A percentile compares a stretch with the other conserved stretches of the same genome.
Evolutionary conservation across 164 flowering plant genomes (phyloP).

Genomic region (Cinnamomum micranthum): DNA sequence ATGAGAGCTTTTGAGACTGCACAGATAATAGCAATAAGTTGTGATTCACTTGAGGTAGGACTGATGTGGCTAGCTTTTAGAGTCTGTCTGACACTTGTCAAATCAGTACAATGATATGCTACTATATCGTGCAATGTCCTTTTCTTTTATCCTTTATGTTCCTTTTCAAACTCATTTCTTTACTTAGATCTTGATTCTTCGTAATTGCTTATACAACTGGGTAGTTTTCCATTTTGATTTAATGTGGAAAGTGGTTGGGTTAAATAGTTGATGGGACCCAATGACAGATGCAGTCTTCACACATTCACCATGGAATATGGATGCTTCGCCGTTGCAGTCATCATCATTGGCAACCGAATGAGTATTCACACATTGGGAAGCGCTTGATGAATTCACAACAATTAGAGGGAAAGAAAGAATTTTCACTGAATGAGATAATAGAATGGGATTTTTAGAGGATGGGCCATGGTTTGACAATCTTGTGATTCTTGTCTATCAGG

Average conservation of each 20-base stretch:
- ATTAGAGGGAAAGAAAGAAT: too few species aligned
- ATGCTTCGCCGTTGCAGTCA: too few species aligned
- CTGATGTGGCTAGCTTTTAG: conserved; percentile 1
- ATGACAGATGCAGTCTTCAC: neutral
- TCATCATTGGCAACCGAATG: too few species aligned
- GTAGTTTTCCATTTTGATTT: neutral
- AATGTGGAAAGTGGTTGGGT: too few species aligned
- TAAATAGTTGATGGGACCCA: neutral
- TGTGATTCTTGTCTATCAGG: too few species aligned
- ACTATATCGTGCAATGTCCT: neutral
- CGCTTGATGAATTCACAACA: too few species aligned
- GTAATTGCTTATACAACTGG: neutral
- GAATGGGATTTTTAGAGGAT: too few species aligned
- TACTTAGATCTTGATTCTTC: neutral
- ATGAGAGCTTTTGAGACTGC: conserved; percentile 81
- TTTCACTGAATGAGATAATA: too few species aligned
- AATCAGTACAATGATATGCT: conserved; percentile 4
- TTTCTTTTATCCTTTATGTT: conserved; percentile 1
- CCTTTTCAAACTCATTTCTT: neutral
- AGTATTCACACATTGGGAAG: too few species aligned
- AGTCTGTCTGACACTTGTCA: too few species aligned
- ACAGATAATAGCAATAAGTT: conserved; percentile 59
- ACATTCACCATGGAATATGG: too few species aligned
- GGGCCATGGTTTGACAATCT: too few species aligned
- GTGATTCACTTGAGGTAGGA: conserved; percentile 68